phyloP scores from a whole-genome alignment of 2,329 filamentous ascomycete species.

The Bipolaris sorokiniana region DNA sequence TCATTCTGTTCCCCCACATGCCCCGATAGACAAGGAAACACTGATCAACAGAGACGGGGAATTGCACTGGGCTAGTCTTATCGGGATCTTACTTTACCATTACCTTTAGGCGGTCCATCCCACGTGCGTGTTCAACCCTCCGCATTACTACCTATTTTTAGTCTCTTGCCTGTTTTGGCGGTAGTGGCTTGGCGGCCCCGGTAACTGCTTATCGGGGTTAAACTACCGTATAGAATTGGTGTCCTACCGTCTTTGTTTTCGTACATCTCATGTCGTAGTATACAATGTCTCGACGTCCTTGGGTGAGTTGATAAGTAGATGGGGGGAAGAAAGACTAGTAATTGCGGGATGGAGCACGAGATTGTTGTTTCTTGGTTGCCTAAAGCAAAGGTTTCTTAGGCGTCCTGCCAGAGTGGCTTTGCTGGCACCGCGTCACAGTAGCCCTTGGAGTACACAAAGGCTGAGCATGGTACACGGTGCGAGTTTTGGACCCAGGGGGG shows the following conservation, averaged over 20 bases:
- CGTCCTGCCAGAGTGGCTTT: neutral
- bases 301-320: no score
- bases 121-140: no score
- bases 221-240: neutral
- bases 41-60: no score
- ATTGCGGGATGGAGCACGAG: no score
- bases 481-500: no score
- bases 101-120: no score
- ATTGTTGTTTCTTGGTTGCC: neutral
- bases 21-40: neutral
- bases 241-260: neutral
- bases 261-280: no score
- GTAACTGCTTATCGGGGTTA: neutral
- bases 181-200: neutral
- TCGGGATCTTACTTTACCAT: no score
- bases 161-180: neutral
- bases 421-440: neutral
- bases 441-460: no score
- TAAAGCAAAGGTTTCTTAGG: neutral
- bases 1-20: neutral
- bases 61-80: no score
- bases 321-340: neutral
- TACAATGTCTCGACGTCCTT: no score
- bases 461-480: no score
- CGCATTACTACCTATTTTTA: neutral